These are phyloP conservation scores for Hyphopichia khmerensis DNA, from an alignment of 1,139 yeast genomes.

Conservation along the genomic window DNA sequence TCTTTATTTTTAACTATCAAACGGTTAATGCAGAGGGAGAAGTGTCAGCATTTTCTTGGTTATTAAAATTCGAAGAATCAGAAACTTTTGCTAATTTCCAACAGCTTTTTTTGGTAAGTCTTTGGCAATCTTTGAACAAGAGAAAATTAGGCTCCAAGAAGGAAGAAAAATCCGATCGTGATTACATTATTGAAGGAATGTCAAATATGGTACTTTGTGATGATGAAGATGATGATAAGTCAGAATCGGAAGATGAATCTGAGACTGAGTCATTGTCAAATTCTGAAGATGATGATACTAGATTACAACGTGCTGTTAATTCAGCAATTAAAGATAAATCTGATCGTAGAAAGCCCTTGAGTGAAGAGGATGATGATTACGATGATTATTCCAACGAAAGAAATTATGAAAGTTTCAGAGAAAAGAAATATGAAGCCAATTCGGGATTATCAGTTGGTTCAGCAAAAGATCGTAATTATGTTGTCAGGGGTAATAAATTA, in stretches of 20 bases:
- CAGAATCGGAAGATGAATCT: slow-evolving; percentile 7
- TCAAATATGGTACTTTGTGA: slow-evolving; percentile 28
- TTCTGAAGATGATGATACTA: slow-evolving; percentile 8
- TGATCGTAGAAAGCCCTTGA: slow-evolving; percentile 9
- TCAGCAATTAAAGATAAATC: slow-evolving; percentile 2
- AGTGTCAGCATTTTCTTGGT: slow-evolving; percentile 55
- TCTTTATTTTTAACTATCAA: slow-evolving; percentile 65
- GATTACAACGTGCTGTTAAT: slow-evolving; percentile 1
- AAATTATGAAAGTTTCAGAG: slow-evolving; percentile 9
- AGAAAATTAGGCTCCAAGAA: slow-evolving; percentile 18
- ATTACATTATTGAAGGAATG: slow-evolving; percentile 27
- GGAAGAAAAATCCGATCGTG: slow-evolving; percentile 30
- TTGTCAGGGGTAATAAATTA: slow-evolving; percentile 72
- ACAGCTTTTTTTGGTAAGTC: slow-evolving; percentile 45
- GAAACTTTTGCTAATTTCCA: slow-evolving; percentile 53
- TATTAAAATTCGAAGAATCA: slow-evolving; percentile 50
- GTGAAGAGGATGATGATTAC: slow-evolving; percentile 21
- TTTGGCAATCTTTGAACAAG: slow-evolving; percentile 61
- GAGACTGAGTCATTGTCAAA: slow-evolving; percentile 9
- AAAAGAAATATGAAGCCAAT: slow-evolving; percentile 42
- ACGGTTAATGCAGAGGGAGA: slow-evolving; percentile 17
- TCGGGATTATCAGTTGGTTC: slow-evolving; percentile 69
- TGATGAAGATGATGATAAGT: slow-evolving; percentile 6
- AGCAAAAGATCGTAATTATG: slow-evolving; percentile 70
- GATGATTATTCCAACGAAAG: slow-evolving; percentile 17